Conservation (phyloP, 2,329 filamentous ascomycete species). For the Plenodomus lindquistii region DNA sequence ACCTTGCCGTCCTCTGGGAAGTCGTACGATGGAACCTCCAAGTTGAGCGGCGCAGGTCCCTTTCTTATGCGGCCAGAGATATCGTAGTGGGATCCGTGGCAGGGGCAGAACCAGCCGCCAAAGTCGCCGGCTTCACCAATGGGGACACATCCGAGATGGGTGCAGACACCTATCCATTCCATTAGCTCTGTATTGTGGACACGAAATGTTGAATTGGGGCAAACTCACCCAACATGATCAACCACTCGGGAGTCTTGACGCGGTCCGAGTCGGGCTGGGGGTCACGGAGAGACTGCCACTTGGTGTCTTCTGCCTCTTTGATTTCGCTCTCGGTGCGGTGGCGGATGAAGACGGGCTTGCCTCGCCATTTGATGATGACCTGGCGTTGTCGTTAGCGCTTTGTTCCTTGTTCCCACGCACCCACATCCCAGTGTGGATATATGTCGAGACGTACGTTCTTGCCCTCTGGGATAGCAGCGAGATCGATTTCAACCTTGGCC, state of each 20-base stretch:
- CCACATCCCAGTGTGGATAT: background rate
- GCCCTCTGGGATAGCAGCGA: slow-evolving; percentile 91
- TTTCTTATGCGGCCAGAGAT: slow-evolving; percentile 98
- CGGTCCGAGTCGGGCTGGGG: slow-evolving; percentile 89
- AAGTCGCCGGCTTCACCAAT: slow-evolving; percentile 98
- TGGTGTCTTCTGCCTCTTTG: slow-evolving; percentile 87
- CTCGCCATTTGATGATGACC: slow-evolving; percentile 99
- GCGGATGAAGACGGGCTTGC: slow-evolving; percentile 99
- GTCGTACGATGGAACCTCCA: slow-evolving; percentile 90
- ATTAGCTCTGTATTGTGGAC: slow-evolving; percentile 26
- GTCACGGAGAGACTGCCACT: slow-evolving; percentile 83
- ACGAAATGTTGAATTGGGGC: background rate
- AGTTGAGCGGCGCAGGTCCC: slow-evolving; percentile 95
- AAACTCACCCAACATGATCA: slow-evolving; percentile 87
- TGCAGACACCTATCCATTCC: slow-evolving; percentile 82
- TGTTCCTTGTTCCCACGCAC: background rate
- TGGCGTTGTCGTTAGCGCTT: slow-evolving; percentile 36
- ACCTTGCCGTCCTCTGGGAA: slow-evolving; percentile 90
- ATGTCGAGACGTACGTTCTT: slow-evolving; percentile 78
- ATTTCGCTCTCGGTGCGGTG: slow-evolving; percentile 95
- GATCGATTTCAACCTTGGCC: slow-evolving; percentile 98
- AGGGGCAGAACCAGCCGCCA: slow-evolving; percentile 99
- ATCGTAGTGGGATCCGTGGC: slow-evolving; percentile 99
- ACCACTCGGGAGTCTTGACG: slow-evolving; percentile 98
- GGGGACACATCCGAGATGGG: slow-evolving; percentile 97